phyloP scores from a whole-genome alignment of 495 filamentous ascomycete genomes.

The Podospora conica region DNA sequence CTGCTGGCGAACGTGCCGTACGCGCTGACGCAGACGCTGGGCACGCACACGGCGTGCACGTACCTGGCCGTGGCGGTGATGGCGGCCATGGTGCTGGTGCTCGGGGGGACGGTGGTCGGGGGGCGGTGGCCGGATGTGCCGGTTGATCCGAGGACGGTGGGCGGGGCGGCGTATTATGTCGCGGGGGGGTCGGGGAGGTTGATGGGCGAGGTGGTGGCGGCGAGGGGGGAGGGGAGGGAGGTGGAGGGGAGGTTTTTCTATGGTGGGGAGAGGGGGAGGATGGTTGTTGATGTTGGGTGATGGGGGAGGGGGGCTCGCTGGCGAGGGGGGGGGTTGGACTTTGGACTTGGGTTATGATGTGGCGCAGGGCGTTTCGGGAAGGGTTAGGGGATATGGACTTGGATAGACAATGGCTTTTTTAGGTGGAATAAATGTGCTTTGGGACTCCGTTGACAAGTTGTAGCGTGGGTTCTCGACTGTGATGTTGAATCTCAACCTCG shows the following conservation, averaged over 20 bases:
- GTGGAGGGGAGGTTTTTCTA: background rate
- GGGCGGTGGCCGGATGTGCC: constrained; percentile 29
- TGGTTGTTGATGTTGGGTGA: no score
- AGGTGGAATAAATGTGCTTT: no score
- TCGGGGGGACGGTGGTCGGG: no score
- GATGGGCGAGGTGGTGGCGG: background rate
- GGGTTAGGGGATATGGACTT: no score
- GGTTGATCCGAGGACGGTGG: constrained; percentile 29
- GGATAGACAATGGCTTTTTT: no score
- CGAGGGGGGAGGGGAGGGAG: background rate
- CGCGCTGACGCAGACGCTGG: constrained; percentile 20
- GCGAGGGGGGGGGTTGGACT: no score
- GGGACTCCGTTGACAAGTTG: no score
- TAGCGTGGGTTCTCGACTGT: no score
- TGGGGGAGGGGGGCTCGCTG: background rate
- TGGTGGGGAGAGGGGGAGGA: background rate
- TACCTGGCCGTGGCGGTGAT: constrained; percentile 24
- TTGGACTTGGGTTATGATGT: no score
- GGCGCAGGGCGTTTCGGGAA: no score
- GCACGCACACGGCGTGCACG: constrained; percentile 21
- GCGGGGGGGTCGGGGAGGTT: constrained; percentile 2
- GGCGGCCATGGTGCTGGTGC: constrained; percentile 23
- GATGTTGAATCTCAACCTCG: no score
- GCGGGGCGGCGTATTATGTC: constrained; percentile 27
- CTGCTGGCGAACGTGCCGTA: constrained; percentile 27